Evolutionary conservation across 208 protist genomes (phyloP).

Genomic region (Wallacemonas sp.): DNA sequence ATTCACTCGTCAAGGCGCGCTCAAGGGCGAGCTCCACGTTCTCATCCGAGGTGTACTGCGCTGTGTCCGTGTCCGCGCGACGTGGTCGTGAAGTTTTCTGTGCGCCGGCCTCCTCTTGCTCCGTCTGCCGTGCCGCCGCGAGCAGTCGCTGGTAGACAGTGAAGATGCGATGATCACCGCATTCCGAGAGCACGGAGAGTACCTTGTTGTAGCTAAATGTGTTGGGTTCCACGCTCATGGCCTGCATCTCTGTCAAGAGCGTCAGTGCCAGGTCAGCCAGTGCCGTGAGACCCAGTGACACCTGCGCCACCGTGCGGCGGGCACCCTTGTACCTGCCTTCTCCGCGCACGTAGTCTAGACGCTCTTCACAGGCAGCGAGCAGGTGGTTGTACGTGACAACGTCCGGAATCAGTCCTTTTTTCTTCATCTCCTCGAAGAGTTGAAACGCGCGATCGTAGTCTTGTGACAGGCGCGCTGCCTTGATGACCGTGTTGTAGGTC

Average conservation of each 20-base stretch:
- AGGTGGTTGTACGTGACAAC: conserved; percentile 92
- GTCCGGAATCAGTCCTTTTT: conserved; percentile 75
- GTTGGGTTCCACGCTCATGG: conserved; percentile 68
- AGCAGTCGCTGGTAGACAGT: conserved; percentile 43
- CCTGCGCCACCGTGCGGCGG: conserved; percentile 60
- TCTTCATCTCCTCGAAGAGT: conserved; percentile 91
- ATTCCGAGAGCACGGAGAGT: conserved; percentile 55
- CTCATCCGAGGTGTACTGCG: conserved; percentile 2
- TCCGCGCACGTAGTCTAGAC: conserved; percentile 80
- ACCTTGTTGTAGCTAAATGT: conserved; percentile 89
- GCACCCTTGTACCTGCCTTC: conserved; percentile 33
- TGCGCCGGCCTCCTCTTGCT: not conserved
- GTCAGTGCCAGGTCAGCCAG: conserved; percentile 73
- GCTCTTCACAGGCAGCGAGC: conserved; percentile 70
- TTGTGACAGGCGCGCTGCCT: conserved; percentile 57
- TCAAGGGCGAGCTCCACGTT: conserved; percentile 31
- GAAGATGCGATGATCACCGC: conserved; percentile 73
- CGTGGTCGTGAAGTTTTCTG: too few species aligned
- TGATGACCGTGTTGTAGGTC: conserved; percentile 90
- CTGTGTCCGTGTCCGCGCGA: not conserved
- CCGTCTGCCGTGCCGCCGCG: conserved; percentile 8
- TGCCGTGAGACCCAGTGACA: conserved; percentile 37
- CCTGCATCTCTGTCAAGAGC: conserved; percentile 80
- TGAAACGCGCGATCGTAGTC: conserved; percentile 92
- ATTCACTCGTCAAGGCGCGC: conserved; percentile 47